Percentiles rank a stretch among this genome's conserved stretches.
Evolutionary conservation across 768 basidiomycete genomes (phyloP).

Genomic region (Agrocybe pediades): DNA sequence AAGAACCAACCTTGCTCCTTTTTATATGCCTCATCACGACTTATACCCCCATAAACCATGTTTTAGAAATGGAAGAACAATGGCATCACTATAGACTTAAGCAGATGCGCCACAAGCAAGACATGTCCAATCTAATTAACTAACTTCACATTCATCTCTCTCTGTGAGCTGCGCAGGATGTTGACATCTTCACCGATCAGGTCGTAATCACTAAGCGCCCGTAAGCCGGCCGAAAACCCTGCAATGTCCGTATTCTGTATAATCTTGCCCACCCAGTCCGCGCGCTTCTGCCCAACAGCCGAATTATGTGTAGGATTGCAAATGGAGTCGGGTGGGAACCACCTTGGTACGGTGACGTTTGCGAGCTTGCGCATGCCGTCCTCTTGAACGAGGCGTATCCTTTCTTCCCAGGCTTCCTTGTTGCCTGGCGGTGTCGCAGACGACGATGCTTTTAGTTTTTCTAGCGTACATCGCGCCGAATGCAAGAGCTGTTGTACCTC

Average conservation of each 20-base stretch:
- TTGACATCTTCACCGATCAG: slow-evolving; percentile 4
- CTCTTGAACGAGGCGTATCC: slow-evolving; percentile 38
- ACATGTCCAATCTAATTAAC: no score
- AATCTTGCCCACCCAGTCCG: slow-evolving; percentile 35
- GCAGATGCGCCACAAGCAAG: no score
- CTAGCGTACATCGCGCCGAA: slow-evolving; percentile 40
- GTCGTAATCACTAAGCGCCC: slow-evolving; percentile 48
- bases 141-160: no score
- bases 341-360: slow-evolving; percentile 42
- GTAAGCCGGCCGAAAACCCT: slow-evolving; percentile 49
- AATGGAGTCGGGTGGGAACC: slow-evolving; percentile 45
- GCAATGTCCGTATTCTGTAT: slow-evolving; percentile 38
- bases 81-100: no score
- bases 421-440: slow-evolving; percentile 54
- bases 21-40: no score
- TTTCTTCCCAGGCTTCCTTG: slow-evolving; percentile 48
- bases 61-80: no score
- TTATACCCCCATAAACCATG: no score
- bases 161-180: slow-evolving; percentile 22
- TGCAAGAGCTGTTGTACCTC: slow-evolving; percentile 51
- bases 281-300: slow-evolving; percentile 11
- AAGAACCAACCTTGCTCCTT: no score
- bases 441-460: slow-evolving; percentile 41
- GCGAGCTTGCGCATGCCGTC: slow-evolving; percentile 45
- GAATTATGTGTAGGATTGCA: slow-evolving; percentile 8